Base-by-base conservation (phyloP, 176 grass and related monocot species). In the Ensete glaucum region DNA sequence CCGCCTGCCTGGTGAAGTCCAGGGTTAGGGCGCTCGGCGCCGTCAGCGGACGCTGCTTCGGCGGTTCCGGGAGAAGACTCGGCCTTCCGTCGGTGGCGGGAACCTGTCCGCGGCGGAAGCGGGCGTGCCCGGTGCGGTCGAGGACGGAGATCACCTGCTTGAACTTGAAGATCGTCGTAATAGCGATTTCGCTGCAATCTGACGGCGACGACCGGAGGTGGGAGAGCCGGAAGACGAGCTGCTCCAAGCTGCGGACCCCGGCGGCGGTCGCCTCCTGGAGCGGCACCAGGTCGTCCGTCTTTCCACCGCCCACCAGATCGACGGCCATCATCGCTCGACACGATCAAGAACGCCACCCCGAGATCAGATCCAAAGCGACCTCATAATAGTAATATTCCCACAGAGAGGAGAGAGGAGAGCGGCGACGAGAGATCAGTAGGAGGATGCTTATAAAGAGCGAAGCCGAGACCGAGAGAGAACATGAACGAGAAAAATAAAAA, bases 121-220 rank as follows among this genome's bases (percentile, higher is more conserved):
- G 93, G 22, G 93, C 93, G 69, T 96, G 93, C 34, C 93, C 93
- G 23, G 87, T 92, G 69, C 93, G 93, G 83, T 92, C 87, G 3
- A 96, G 93, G 76, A 92, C 85, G 51, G 89, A 92, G 66, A 96
- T 96, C 49, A 96, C 87, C 87, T 96, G 92, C 67, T 87, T 86
- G 64, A 96, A 96, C 85, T 81, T 92, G 50, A 87, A 88, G 69
- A 96, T 81, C 53, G 93, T 88, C 87, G 89, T 85, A 78, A 90
- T 89, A 0, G 89, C 89, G 73, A 92, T 96, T 87, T 96, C 89
- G 0, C 87, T 85, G 64, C 91, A 85, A 52, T 90, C 83, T 54
- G 81, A 85, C 55, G 56, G 78, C 2, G 69, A 63, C 48, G 66
- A 14, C 80, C 19, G 34, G 34, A 43, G 78, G 9, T 73, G 34